Base-by-base conservation (phyloP, 805 yeast genomes). In the Wickerhamiella cacticola region DNA sequence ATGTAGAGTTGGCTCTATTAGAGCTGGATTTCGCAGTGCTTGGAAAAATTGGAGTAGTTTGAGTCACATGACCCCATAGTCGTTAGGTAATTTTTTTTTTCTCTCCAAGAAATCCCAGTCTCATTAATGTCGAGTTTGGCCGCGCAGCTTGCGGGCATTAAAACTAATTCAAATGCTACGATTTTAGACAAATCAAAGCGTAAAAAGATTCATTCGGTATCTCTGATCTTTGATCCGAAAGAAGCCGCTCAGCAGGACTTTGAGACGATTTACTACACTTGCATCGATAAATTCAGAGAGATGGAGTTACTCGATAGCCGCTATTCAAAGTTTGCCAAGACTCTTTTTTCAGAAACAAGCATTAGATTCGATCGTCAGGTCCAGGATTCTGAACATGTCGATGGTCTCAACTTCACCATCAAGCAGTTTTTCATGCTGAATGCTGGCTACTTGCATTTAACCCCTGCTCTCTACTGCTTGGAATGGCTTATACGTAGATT, bases 401-500 rank as follows among this genome's bases (percentile, higher is more conserved):
- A 70, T n/a, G 78, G 78, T 54, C 68, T 94, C 50, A 79, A 87
- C 58, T 73, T 71, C 50, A 88, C 92, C 25, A 75, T 89, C 45
- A 75, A 76, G 51, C 79, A 79, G 10, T 89, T 84, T 59, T 66
- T 92, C 51, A 72, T 80, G 50, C 69, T 89, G 55, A 69, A 79
- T 8, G 79, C 94, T 3, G 85, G 94, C 1, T 79, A 79, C 62
- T 78, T 89, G 74, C 74, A 78, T 53, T 66, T 87, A 46, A 73
- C 78, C 19, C 84, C 94, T 21, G 74, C 96, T 2, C 59, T 85
- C 44, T 79, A 80, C 56, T 89, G 96, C 4, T 70, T 86, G 10
- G 98, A 92, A 68, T 92, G 98, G 98, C 76, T 88, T 21, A 80
- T 92, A 16, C 80, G 98, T 67, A 75, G 97, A 56, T 69, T 92